These are phyloP conservation scores for Periconia sp. DNA, from an alignment of 2,329 filamentous ascomycete species.

Conservation along the genomic window DNA sequence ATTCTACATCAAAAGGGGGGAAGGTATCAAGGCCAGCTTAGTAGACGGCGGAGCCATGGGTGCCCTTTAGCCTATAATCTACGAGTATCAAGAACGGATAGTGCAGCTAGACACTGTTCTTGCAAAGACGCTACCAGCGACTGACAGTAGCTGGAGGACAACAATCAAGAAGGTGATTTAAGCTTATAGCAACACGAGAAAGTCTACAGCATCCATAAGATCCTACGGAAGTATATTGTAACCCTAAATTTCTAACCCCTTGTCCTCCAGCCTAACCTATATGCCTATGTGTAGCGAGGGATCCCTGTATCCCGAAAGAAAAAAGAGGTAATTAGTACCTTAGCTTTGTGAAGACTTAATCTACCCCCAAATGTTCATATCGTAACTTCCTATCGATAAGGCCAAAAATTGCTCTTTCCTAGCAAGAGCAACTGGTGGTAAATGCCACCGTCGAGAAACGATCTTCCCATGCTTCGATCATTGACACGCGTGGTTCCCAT, in stretches of 20 bases:
- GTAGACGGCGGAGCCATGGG: constrained; percentile 4
- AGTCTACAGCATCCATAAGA: constrained; percentile 14
- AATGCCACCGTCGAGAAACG: too few relatives aligned
- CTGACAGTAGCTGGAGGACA: constrained; percentile 10
- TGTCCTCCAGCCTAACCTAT: too few relatives aligned
- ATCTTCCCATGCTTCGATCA: too few relatives aligned
- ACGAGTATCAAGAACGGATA: constrained; percentile 16
- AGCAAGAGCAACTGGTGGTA: too few relatives aligned
- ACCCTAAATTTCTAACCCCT: constrained; percentile 17
- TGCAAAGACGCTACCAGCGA: constrained; percentile 14
- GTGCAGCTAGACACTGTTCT: constrained; percentile 18
- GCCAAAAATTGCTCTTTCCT: too few relatives aligned
- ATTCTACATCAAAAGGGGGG: constrained; percentile 11
- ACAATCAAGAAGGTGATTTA: constrained; percentile 9
- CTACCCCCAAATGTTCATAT: too few relatives aligned
- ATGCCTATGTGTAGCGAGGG: too few relatives aligned
- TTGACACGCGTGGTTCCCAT: too few relatives aligned
- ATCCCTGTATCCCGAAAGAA: too few relatives aligned
- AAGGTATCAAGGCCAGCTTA: constrained; percentile 7
- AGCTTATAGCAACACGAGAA: constrained; percentile 12
- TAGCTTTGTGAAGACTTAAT: too few relatives aligned
- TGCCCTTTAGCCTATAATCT: constrained; percentile 14
- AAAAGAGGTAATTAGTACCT: too few relatives aligned
- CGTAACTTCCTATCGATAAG: too few relatives aligned
- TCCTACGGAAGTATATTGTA: constrained; percentile 12